Evolutionary conservation across 768 basidiomycete species (phyloP).

Genomic region (Lactarius hengduanensis): DNA sequence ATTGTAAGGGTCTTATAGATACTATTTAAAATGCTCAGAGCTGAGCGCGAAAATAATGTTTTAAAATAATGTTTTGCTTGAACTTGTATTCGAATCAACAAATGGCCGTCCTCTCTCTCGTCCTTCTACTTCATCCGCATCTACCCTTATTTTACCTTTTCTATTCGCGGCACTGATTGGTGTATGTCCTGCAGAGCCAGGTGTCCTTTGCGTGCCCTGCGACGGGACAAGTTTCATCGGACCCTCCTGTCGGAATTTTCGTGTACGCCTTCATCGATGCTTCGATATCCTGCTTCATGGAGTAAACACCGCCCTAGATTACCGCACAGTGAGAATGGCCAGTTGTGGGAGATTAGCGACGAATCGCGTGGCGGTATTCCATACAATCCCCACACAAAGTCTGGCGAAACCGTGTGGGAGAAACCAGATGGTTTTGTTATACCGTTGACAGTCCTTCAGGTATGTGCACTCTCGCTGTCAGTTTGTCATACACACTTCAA

Average conservation of each 20-base stretch:
- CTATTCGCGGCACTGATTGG: slow-evolving; percentile 10
- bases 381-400: slow-evolving; percentile 85
- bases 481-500: slow-evolving; percentile 16
- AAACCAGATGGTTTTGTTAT: slow-evolving; percentile 89
- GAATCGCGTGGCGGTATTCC: slow-evolving; percentile 78
- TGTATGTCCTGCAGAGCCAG: slow-evolving; percentile 48
- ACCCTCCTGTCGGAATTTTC: slow-evolving; percentile 85
- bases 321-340: slow-evolving; percentile 79
- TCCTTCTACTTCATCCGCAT: too few species aligned
- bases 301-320: slow-evolving; percentile 45
- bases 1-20: too few species aligned
- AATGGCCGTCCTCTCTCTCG: too few species aligned
- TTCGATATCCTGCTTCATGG: slow-evolving; percentile 17
- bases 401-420: slow-evolving; percentile 37
- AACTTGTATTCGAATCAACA: too few species aligned
- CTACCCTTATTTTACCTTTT: background rate
- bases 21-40: too few species aligned
- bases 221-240: slow-evolving; percentile 91
- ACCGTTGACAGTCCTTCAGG: slow-evolving; percentile 81
- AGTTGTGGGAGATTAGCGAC: slow-evolving; percentile 96
- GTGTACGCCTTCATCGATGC: slow-evolving; percentile 50
- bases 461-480: slow-evolving; percentile 32
- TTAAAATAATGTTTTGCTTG: too few species aligned
- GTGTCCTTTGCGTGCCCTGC: slow-evolving; percentile 85
- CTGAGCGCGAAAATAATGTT: too few species aligned